Evolutionary conservation across 2,329 filamentous ascomycete genomes (phyloP).

Genomic region (Thermothelomyces thermophilus): DNA sequence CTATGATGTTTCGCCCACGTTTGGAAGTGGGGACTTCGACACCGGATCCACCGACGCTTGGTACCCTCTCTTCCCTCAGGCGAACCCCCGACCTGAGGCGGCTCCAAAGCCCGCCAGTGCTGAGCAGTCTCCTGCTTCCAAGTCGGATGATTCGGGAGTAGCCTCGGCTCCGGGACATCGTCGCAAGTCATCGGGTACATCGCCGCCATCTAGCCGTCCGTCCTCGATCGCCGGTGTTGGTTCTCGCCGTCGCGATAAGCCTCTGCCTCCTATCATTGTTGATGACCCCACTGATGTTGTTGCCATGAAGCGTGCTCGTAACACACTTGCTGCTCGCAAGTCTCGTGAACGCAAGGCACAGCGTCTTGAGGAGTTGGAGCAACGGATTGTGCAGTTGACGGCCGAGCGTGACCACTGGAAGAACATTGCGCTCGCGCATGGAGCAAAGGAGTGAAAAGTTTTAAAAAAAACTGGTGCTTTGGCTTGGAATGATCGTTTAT

Average conservation of each 20-base stretch:
- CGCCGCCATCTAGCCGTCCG: constrained; percentile 48
- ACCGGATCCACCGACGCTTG: constrained; percentile 50
- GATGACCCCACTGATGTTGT: constrained; percentile 65
- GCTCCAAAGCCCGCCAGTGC: constrained; percentile 22
- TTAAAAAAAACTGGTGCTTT: constrained; percentile 6
- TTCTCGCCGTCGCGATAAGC: constrained; percentile 72
- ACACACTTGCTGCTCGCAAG: constrained; percentile 89
- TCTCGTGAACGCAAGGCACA: constrained; percentile 81
- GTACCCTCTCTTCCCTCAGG: constrained; percentile 66
- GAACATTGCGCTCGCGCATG: constrained; percentile 39
- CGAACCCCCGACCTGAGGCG: constrained; percentile 27
- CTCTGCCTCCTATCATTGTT: constrained; percentile 69
- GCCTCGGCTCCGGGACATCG: constrained; percentile 35
- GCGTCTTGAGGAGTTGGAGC: constrained; percentile 67
- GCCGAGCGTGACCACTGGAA: constrained; percentile 62
- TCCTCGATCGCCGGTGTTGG: constrained; percentile 64
- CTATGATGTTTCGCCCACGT: constrained; percentile 74
- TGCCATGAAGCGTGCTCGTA: constrained; percentile 90
- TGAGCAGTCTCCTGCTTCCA: constrained; percentile 38
- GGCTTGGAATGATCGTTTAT: constrained; percentile 19
- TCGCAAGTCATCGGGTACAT: constrained; percentile 41
- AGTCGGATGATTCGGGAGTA: constrained; percentile 45
- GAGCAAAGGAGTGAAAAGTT: constrained; percentile 23
- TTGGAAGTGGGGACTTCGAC: constrained; percentile 54
- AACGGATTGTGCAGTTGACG: constrained; percentile 62